Base-by-base conservation (phyloP, 2,329 filamentous ascomycete species). In the Arthrobotrys iridis region DNA sequence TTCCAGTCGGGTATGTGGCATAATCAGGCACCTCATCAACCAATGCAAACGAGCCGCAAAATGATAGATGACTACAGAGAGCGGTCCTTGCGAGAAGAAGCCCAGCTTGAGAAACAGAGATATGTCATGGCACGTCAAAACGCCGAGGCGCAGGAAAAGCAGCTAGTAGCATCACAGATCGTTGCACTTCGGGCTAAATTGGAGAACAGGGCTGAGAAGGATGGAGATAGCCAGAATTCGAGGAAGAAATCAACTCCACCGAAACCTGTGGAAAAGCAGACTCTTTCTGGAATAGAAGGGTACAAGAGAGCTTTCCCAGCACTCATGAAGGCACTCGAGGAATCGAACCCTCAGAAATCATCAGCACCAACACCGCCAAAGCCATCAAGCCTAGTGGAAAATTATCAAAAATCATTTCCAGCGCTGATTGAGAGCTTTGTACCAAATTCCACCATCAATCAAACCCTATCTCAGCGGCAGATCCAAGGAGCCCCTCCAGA, bases 1-100 rank as follows among this genome's bases (percentile, higher is more conserved):
- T 75, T 75, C 18, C 71, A 75, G 18, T 48, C 71, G 1, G 41
- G 46, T 11, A 75, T 75, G 71, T 68, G 62, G 71, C 41, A 68
- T 5, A 28, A 75, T 2, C 71, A 75, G 18, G 57, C 45, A 11
- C 46, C 63, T 7, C 63, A 75, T 45, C 33, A 63, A 15, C 71
- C 71, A 6, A 45, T 75, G 26, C 26, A 64, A 11, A 22, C 46
- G 10, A 41, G 28, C 5, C 24, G n/a, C 5, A 5, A 46, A 4
- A 43, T 59, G 52, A 50, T 63, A 40, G 24, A 75, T 15, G 24
- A 45, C 4, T 68, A 63, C 33, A 45, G 57, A 37, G 15, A 64
- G 30, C 33, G 71, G 15, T 63, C 71, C 11, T 15, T 35, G 18
- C 30, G 20, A 22, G 33, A 43, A n/a, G 71, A 63, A 41, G 22